Evolutionary conservation across 1,284 basidiomycete genomes (phyloP).

Genomic region (Cryptococcus sp.): DNA sequence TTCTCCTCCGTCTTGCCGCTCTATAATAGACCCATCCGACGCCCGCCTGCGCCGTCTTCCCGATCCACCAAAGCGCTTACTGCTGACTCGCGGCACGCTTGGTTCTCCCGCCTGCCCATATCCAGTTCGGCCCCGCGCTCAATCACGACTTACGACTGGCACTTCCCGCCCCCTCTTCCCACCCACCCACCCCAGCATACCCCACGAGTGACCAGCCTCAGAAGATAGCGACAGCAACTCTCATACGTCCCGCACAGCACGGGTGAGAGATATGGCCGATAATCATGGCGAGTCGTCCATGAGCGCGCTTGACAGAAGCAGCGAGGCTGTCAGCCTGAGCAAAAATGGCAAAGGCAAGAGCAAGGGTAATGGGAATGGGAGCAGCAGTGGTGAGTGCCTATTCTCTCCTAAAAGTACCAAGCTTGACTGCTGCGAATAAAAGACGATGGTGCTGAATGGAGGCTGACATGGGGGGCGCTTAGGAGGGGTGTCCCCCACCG

Average conservation of each 20-base stretch:
- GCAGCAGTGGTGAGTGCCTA: constrained; percentile 3
- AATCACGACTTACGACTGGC: no score
- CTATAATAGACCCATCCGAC: no score
- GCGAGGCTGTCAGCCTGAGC: neutral
- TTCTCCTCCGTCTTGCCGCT: no score
- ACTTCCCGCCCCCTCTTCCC: no score
- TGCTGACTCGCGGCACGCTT: no score
- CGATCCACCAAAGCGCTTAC: no score
- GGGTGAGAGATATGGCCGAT: constrained; percentile 1
- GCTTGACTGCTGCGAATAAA: neutral
- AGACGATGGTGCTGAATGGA: no score
- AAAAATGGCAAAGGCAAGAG: constrained; percentile 9
- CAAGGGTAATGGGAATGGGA: constrained; percentile 8
- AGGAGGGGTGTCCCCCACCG: constrained; percentile 23
- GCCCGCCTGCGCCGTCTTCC: no score
- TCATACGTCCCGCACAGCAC: no score
- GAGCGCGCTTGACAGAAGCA: neutral
- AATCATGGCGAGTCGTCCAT: constrained; percentile 9
- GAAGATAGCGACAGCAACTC: neutral
- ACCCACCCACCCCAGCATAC: neutral
- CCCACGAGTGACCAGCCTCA: neutral
- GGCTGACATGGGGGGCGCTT: neutral
- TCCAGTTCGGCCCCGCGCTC: no score
- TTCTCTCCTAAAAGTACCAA: neutral
- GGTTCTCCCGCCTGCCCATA: no score